A percentile compares a stretch with the other conserved stretches of the same genome.
Conservation (phyloP, 495 filamentous ascomycete species). For the Pseudotulostoma volvatum region DNA sequence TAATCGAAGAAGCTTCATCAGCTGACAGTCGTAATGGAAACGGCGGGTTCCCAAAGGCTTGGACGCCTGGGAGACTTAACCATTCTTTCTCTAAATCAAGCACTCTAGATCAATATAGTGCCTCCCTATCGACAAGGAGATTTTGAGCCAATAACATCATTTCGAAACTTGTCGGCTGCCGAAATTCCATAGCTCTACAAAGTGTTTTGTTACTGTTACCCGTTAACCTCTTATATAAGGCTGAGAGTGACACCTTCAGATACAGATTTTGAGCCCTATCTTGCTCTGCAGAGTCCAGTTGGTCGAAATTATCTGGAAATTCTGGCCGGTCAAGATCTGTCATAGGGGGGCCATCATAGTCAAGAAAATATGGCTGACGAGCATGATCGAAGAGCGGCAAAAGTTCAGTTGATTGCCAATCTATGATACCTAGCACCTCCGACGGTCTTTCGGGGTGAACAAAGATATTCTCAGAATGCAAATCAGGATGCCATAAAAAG, state of each 20-base stretch:
- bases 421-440: conserved; percentile 18
- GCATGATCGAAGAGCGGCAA: conserved; percentile 17
- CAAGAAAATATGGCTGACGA: conserved; percentile 13
- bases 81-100: conserved; percentile 13
- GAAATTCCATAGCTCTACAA: conserved; percentile 13
- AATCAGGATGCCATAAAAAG: conserved; percentile 21
- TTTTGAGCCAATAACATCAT: conserved; percentile 11
- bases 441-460: conserved; percentile 14
- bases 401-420: conserved; percentile 19
- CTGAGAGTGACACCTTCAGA: conserved; percentile 8
- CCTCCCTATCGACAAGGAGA: conserved; percentile 14
- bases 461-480: conserved; percentile 24
- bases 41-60: conserved; percentile 10
- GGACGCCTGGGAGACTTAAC: conserved; percentile 12
- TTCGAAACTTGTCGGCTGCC: conserved; percentile 9
- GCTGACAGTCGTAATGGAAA: conserved; percentile 11
- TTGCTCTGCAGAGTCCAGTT: conserved; percentile 9
- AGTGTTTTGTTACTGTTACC: conserved; percentile 6
- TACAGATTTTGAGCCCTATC: conserved; percentile 9
- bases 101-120: conserved; percentile 9
- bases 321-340: conserved; percentile 7
- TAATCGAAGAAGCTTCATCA: conserved; percentile 9
- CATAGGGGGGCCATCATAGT: conserved; percentile 10
- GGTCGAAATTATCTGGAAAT: conserved; percentile 10
- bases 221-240: conserved; percentile 8